These are phyloP conservation scores for Fusarium sp. DNA, from an alignment of 2,329 filamentous ascomycete species.

Conservation along the genomic window DNA sequence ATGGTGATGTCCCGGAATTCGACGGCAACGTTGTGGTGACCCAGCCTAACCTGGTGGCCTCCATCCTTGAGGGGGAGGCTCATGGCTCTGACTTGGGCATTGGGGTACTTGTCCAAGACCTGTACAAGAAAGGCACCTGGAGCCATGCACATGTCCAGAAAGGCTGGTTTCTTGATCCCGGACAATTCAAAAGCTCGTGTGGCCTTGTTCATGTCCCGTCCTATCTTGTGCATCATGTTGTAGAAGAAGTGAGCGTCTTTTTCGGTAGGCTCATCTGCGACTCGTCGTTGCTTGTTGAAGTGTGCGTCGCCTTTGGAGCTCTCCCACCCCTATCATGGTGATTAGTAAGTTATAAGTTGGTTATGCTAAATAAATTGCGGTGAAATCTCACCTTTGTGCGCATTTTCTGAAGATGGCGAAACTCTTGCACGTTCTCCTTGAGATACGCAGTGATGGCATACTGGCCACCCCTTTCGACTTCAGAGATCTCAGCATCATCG, in stretches of 20 bases:
- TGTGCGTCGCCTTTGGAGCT: slow-evolving; percentile 55
- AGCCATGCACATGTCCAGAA: slow-evolving; percentile 69
- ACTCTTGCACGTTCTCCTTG: slow-evolving; percentile 3
- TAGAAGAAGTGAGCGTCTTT: slow-evolving; percentile 49
- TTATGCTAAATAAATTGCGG: neutral
- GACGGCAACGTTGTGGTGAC: neutral
- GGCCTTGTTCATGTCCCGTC: slow-evolving; percentile 52
- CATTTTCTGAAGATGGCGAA: slow-evolving; percentile 9
- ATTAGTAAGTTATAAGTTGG: neutral
- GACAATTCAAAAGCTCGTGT: slow-evolving; percentile 49
- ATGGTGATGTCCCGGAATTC: slow-evolving; percentile 62
- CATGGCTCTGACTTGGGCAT: slow-evolving; percentile 50
- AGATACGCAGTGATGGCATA: slow-evolving; percentile 8
- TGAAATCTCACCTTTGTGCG: slow-evolving; percentile 10
- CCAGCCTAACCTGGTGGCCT: slow-evolving; percentile 54
- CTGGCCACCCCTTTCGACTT: neutral
- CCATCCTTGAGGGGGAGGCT: slow-evolving; percentile 55
- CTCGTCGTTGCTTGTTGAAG: slow-evolving; percentile 55
- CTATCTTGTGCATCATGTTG: slow-evolving; percentile 58
- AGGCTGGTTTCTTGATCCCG: slow-evolving; percentile 4
- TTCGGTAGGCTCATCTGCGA: slow-evolving; percentile 49
- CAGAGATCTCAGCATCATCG: neutral
- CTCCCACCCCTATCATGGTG: slow-evolving; percentile 55
- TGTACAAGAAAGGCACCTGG: slow-evolving; percentile 63
- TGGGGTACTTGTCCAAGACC: slow-evolving; percentile 52